Conservation (phyloP, 1,139 yeast species). For the Pichia sp. region DNA sequence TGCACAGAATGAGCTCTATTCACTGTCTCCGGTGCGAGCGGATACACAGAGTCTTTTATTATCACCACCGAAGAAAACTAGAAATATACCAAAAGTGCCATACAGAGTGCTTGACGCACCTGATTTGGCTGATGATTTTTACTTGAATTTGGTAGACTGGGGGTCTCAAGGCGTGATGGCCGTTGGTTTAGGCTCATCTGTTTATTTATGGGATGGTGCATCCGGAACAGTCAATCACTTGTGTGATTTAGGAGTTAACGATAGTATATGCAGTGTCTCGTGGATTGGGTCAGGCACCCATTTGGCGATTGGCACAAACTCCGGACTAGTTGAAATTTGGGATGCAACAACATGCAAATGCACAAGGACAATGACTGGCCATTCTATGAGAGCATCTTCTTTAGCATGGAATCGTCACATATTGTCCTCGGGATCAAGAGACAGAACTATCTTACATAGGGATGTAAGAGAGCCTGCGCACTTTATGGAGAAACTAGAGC, state of each 20-base stretch:
- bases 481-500: constrained; percentile 58
- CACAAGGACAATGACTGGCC: constrained; percentile 90
- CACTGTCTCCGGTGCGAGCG: constrained; percentile 81
- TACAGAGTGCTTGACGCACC: constrained; percentile 96
- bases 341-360: constrained; percentile 84
- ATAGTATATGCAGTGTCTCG: constrained; percentile 70
- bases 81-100: constrained; percentile 81
- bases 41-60: constrained; percentile 75
- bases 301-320: constrained; percentile 82
- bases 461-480: constrained; percentile 89
- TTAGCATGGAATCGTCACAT: constrained; percentile 94
- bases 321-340: constrained; percentile 91
- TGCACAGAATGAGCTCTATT: constrained; percentile 66
- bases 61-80: constrained; percentile 73
- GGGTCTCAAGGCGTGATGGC: constrained; percentile 84
- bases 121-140: constrained; percentile 88
- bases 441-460: constrained; percentile 74
- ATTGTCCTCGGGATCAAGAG: constrained; percentile 81
- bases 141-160: constrained; percentile 91
- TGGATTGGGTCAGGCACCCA: constrained; percentile 97
- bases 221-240: constrained; percentile 79
- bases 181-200: constrained; percentile 84
- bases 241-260: constrained; percentile 58
- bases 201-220: constrained; percentile 86
- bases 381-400: constrained; percentile 74